Conservation (phyloP, 495 filamentous ascomycete genomes). For the Lentithecium fluviatile region DNA sequence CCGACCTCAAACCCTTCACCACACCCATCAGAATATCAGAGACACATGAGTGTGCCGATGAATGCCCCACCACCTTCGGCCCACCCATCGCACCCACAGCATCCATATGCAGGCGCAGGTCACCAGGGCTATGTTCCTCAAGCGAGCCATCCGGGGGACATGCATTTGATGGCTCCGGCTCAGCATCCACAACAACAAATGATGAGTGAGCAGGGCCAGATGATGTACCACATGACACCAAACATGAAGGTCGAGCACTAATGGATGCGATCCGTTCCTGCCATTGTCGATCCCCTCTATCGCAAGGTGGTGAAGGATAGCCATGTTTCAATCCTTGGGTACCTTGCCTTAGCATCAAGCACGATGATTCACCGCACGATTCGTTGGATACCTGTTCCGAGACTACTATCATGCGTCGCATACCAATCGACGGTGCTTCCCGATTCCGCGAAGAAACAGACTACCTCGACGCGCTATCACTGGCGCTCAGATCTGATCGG, state of each 20-base stretch:
- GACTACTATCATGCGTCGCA: too few species aligned
- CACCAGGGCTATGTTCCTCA: slow-evolving; percentile 26
- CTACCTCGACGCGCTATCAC: too few species aligned
- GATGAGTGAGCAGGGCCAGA: slow-evolving; percentile 32
- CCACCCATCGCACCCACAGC: slow-evolving; percentile 5
- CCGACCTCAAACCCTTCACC: slow-evolving; percentile 32
- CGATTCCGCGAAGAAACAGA: too few species aligned
- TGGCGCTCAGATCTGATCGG: too few species aligned
- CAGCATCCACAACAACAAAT: slow-evolving; percentile 24
- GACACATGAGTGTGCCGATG: slow-evolving; percentile 29
- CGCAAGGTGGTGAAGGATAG: too few species aligned
- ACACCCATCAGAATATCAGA: slow-evolving; percentile 24
- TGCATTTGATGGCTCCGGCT: slow-evolving; percentile 34
- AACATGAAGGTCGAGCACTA: slow-evolving; percentile 36
- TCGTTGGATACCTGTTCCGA: too few species aligned
- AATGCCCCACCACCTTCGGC: slow-evolving; percentile 6
- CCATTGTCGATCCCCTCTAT: background rate
- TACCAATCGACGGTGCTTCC: too few species aligned
- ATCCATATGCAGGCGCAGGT: slow-evolving; percentile 9
- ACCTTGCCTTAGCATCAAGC: too few species aligned
- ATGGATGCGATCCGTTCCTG: background rate
- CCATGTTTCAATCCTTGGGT: too few species aligned
- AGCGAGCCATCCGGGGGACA: slow-evolving; percentile 28
- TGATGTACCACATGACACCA: slow-evolving; percentile 33
- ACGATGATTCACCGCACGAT: too few species aligned